Base-by-base conservation (phyloP, 441 rosid genomes). In the Macaranga tanarius region DNA sequence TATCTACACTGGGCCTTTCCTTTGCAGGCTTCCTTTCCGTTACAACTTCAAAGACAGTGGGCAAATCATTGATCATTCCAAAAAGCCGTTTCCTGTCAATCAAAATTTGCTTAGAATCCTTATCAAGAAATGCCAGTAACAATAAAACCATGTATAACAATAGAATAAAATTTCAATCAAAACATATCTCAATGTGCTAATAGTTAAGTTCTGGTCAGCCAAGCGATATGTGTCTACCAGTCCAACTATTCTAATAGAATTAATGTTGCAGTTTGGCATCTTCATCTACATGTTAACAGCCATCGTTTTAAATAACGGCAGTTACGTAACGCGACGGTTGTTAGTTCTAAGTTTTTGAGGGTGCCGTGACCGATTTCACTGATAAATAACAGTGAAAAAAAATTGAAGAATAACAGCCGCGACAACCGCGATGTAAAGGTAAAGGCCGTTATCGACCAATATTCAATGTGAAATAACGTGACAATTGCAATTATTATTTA, bases 1-100 rank as follows among this genome's bases (percentile, higher is more conserved):
- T 76, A 67, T 76, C 74, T 83, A 78, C 76, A 60, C 80, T 79
- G 65, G 92, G 88, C 81, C 86, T 87, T 73, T 90, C 94, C 84
- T 88, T 89, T 65, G 70, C 63, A 23, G 87, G 79, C 69, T 83
- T 86, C 82, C 89, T 86, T 69, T 84, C 93, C 0, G 92, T 86
- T 59, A 92, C 91, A 63, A 88, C 90, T 79, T 90, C 97, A 73
- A 87, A 89, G 61, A 92, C 88, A 59, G 95, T 90, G 28, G 95
- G 95, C 69, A 89, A 84, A 75, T 90, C 95, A 77, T 92, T 92
- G 75, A 88, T 85, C 77, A 90, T 75, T 88, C 89, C 88, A 82
- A 89, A 90, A 15, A 92, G 85, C 34, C 86, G 92, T 75, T 86
- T 92, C 89, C 95, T 92, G 90, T 62, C 34, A 62, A 67, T 1